Evolutionary conservation across 2,329 filamentous ascomycete species (phyloP).

Genomic region (Aspergillus sp.): DNA sequence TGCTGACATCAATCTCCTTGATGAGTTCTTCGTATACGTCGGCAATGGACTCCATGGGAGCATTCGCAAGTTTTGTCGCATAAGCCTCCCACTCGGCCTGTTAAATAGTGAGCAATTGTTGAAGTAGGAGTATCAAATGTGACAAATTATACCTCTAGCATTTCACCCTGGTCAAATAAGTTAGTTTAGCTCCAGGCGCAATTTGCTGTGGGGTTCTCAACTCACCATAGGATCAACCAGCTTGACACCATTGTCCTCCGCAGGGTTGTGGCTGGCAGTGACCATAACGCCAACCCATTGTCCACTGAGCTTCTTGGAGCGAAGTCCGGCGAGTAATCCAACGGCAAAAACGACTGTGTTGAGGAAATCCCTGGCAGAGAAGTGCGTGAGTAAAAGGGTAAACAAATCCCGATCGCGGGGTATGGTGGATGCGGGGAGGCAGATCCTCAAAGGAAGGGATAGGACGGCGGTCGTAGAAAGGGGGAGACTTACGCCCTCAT

Average conservation of each 20-base stretch:
- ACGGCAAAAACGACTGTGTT: conserved; percentile 92
- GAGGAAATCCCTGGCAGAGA: conserved; percentile 65
- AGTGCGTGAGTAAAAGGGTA: conserved; percentile 31
- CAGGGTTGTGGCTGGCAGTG: conserved; percentile 89
- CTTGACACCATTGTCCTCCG: conserved; percentile 89
- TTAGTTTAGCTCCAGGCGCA: conserved; percentile 11
- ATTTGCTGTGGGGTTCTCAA: not conserved
- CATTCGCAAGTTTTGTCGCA: conserved; percentile 87
- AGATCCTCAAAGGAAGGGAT: conserved; percentile 20
- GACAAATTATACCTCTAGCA: conserved; percentile 72
- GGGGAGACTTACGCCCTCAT: conserved; percentile 62
- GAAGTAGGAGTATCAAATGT: not conserved
- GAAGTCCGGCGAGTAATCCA: conserved; percentile 81
- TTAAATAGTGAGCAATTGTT: conserved; percentile 22
- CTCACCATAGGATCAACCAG: conserved; percentile 85
- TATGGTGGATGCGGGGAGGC: conserved; percentile 31
- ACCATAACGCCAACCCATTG: conserved; percentile 97
- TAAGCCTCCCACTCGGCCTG: conserved; percentile 83
- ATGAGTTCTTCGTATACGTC: conserved; percentile 75
- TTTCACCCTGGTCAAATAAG: conserved; percentile 66
- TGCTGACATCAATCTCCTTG: conserved; percentile 72
- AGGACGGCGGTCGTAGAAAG: not conserved
- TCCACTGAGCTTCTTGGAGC: conserved; percentile 84
- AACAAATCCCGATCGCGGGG: conserved; percentile 34
- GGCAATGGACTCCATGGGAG: conserved; percentile 70